Evolutionary conservation across 306 rosid genomes (phyloP), one percentile per base, ranked within the genome.

Genomic region (Acmispon strigosus): DNA sequence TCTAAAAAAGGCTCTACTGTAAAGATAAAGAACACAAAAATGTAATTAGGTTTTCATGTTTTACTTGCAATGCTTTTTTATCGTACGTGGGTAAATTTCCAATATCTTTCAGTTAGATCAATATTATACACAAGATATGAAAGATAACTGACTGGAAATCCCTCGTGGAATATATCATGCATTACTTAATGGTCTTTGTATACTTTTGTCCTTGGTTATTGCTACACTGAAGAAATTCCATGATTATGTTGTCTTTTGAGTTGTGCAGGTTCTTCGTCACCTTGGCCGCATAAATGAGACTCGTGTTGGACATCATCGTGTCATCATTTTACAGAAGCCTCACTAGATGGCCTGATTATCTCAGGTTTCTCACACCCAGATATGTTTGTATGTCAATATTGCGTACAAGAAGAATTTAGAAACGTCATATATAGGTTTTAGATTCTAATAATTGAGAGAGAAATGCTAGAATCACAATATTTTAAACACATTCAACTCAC

Each of bases 251-350:
- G 1, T 49, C 45, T 59, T 15, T 69, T 80, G 43, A 27, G 29
- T 55, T 70, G n/a, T 48, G 51, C 87, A 93, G 98, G 98, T 93
- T 73, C 94, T 93, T 75, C 96, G 94, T 55, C 98, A 93, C 84
- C 94, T 93, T 48, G 96, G 98, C 17, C 96, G 97, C 20, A 79
- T 90, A 63, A 93, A 66, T 16, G 98, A 94, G 83, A 80, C 88
- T 80, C 91, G 96, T 32, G 68, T 89, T 27, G 96, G 97, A 22
- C 90, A 84, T 83, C 86, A 90, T 51, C 95, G 98, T 17, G 84
- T 94, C 72, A 83, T 90, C 53, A 81, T 87, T 66, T 81, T 90
- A 4, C 76, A 84, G 49, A 94, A 84, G 85, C 97, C 90, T 29
- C 85, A 83, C 43, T 87, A 74, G 83, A 47, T 9, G 10, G 43